Evolutionary conservation across 257 asterid species (phyloP).

Genomic region (Paraleonurus japonicus): DNA sequence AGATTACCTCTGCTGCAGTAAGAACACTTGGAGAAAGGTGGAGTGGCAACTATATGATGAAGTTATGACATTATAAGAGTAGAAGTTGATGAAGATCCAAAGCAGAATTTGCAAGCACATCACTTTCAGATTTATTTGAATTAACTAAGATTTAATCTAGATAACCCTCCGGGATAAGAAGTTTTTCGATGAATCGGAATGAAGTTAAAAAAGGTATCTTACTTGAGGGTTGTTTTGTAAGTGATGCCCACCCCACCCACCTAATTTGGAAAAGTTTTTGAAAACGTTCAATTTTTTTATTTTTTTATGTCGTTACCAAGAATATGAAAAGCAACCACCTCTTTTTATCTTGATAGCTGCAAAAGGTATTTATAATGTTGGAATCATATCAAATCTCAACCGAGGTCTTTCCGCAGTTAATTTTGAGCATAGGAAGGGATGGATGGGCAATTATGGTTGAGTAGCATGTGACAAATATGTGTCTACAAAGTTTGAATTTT

Average conservation of each 20-base stretch:
- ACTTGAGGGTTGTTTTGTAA: conserved; percentile 22
- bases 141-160: conserved; percentile 9
- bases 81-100: conserved; percentile 43
- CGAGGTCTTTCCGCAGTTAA: background rate
- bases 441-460: background rate
- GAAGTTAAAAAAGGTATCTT: conserved; percentile 6
- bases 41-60: conserved; percentile 24
- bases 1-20: conserved; percentile 21
- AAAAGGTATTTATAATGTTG: background rate
- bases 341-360: background rate
- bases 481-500: background rate
- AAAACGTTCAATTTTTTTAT: too few relatives aligned
- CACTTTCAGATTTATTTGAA: background rate
- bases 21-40: too few relatives aligned
- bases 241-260: background rate
- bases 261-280: background rate
- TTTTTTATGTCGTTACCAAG: background rate
- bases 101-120: conserved; percentile 27
- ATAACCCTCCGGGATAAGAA: conserved; percentile 2
- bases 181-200: conserved; percentile 19
- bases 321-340: background rate
- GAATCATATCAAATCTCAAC: background rate
- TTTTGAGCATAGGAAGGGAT: background rate
- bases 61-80: conserved; percentile 36
- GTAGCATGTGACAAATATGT: background rate